A percentile compares a stretch with the other conserved stretches of the same genome.
phyloP scores from a whole-genome alignment of 176 grass and related monocot genomes.

The Oryza australiensis region DNA sequence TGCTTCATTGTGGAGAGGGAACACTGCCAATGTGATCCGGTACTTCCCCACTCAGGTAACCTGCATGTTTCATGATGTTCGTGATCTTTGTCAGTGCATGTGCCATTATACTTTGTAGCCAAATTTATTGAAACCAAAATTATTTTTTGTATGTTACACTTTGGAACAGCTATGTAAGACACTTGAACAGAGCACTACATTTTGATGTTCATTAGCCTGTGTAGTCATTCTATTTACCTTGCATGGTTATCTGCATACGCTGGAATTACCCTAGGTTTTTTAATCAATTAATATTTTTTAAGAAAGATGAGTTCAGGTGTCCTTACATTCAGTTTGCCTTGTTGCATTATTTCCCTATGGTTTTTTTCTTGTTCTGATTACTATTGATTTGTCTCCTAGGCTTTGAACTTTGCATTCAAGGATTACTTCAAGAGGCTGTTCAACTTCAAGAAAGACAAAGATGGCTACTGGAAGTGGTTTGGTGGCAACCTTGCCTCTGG shows the following conservation, averaged over 20 bases:
- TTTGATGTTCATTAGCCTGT: background rate
- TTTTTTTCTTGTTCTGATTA: background rate
- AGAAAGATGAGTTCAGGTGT: background rate
- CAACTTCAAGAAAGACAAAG: slow-evolving; percentile 91
- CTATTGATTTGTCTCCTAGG: slow-evolving; percentile 31
- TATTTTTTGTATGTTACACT: background rate
- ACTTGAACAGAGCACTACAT: background rate
- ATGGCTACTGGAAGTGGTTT: slow-evolving; percentile 98
- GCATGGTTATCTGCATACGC: background rate
- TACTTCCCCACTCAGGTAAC: slow-evolving; percentile 96
- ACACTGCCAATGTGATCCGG: slow-evolving; percentile 88
- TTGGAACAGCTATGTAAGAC: too few species aligned
- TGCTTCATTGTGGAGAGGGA: slow-evolving; percentile 78
- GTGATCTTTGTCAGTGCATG: background rate
- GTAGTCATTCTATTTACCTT: background rate
- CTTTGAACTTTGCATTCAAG: slow-evolving; percentile 97
- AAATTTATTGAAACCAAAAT: background rate
- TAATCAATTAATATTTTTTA: background rate
- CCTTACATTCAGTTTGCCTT: background rate
- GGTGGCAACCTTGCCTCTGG: slow-evolving; percentile 92
- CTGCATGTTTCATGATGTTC: background rate
- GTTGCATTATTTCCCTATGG: background rate
- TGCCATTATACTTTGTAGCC: background rate
- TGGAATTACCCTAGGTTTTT: background rate
- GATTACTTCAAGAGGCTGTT: slow-evolving; percentile 98